phyloP scores from a whole-genome alignment of 1,139 yeast species.

The Taphrina pruni region DNA sequence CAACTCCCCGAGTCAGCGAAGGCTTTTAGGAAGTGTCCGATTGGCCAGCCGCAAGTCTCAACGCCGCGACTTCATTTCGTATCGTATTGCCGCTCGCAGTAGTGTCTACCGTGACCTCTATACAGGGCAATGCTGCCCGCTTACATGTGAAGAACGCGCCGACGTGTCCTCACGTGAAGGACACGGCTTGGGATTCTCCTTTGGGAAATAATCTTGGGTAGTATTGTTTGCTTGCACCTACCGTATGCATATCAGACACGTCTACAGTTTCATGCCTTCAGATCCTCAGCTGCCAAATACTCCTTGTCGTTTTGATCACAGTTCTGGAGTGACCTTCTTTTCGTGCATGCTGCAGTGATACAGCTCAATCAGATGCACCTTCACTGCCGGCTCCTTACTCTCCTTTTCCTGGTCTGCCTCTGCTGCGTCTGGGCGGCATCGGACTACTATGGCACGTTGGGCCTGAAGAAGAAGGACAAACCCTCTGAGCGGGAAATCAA shows the following conservation, averaged over 20 bases:
- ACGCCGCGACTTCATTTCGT: not conserved
- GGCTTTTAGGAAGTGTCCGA: not conserved
- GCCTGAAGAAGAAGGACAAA: constrained; percentile 33
- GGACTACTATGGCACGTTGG: constrained; percentile 32
- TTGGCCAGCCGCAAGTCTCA: not conserved
- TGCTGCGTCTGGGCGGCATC: constrained; percentile 24
- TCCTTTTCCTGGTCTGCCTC: constrained; percentile 11
- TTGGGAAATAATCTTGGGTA: no score
- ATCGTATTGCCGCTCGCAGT: not conserved
- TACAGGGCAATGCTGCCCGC: not conserved
- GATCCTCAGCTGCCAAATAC: not conserved
- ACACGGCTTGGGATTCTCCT: not conserved
- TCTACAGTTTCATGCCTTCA: not conserved
- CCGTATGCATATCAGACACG: not conserved
- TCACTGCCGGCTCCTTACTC: constrained; percentile 4
- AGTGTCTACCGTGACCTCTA: not conserved
- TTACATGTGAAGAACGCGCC: constrained; percentile 6
- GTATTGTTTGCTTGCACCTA: no score
- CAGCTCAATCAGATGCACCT: not conserved
- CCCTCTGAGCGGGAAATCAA: constrained; percentile 60
- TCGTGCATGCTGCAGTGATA: constrained; percentile 3
- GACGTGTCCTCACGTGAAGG: constrained; percentile 21
- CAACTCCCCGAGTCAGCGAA: not conserved
- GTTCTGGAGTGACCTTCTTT: not conserved
- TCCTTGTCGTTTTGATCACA: not conserved